Base-by-base conservation (phyloP, 225 moss, liverwort and hornwort genomes). In the Straminergon stramineum region DNA sequence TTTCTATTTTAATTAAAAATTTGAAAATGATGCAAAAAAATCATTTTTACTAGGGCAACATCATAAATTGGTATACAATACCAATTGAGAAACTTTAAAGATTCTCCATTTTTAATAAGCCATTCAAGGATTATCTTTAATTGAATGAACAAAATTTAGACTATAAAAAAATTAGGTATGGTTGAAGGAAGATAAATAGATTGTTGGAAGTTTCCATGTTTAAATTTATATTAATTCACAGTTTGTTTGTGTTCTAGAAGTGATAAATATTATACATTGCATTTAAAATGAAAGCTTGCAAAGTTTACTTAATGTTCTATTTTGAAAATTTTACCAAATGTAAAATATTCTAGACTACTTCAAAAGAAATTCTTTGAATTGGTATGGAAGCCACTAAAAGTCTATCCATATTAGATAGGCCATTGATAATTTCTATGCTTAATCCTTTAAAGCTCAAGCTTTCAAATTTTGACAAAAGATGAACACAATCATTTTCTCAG, bases 281-380 rank as follows among this genome's bases (percentile, higher is more conserved):
- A 70, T 41, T 70, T 70, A 1, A 39, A 70, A 70, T 41, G 4
- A 14, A 15, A 70, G 39, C 24, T 70, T 70, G 8, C 3, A 0
- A 69, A 69, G 4, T n/a, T 4, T 23, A 13, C 1, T n/a, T 23
- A 39, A 0, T 2, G 0, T 13, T 69, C 4, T 0, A 13, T 24
- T 70, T 39, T 39, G 14, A 70, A 23, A 21, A 1, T 41, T 70
- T 26, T 24, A 41, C 41, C 8, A 41, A 71, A 41, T 70, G 39
- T 2, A 41, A 14, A 15, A 41, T 71, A 71, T 41, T 71, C 24
- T 39, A 71, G 15, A 71, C 41, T 71, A 71, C 71, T 41, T 71
- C 1, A 71, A 39, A 41, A 9, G 5, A 8, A 26, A 15, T 1
- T 71, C 5, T 41, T 15, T 41, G 1, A 5, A 27, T 15, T 73